Conservation (phyloP, 228 moss, liverwort and hornwort genomes). For the Sphagnum fallax region DNA sequence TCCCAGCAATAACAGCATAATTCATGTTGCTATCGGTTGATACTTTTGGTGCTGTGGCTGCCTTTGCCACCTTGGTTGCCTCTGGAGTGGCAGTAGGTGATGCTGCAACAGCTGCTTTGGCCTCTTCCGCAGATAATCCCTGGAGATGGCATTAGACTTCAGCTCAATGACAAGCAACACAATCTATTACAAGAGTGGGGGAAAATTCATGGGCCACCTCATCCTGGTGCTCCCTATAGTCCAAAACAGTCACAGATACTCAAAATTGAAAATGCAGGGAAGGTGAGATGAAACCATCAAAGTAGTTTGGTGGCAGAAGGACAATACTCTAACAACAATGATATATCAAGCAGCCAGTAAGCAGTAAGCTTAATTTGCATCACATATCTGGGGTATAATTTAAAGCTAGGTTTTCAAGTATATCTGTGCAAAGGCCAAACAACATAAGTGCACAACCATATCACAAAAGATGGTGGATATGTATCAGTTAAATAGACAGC, state of each 20-base stretch:
- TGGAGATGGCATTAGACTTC: constrained; percentile 6
- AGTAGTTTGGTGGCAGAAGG: no score
- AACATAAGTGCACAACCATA: no score
- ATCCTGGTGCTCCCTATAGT: background rate
- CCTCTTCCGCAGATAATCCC: constrained; percentile 43
- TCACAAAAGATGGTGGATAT: no score
- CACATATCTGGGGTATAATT: no score
- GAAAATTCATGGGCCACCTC: background rate
- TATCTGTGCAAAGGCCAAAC: no score
- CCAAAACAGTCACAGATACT: background rate
- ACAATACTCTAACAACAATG: no score
- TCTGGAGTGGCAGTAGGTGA: constrained; percentile 26
- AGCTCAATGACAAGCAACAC: no score
- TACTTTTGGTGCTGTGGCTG: constrained; percentile 28
- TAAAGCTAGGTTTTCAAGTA: no score
- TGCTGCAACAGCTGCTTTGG: constrained; percentile 36
- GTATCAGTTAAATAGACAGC: no score
- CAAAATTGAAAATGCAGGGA: background rate
- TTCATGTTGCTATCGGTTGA: constrained; percentile 38
- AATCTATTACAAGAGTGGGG: background rate
- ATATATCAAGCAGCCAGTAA: no score
- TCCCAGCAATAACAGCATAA: constrained; percentile 57
- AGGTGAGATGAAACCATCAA: no score
- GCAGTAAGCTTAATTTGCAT: no score
- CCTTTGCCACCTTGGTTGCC: constrained; percentile 36